Evolutionary conservation across 129 eudicot genomes (phyloP).

Genomic region (Tanacetum coccineum): DNA sequence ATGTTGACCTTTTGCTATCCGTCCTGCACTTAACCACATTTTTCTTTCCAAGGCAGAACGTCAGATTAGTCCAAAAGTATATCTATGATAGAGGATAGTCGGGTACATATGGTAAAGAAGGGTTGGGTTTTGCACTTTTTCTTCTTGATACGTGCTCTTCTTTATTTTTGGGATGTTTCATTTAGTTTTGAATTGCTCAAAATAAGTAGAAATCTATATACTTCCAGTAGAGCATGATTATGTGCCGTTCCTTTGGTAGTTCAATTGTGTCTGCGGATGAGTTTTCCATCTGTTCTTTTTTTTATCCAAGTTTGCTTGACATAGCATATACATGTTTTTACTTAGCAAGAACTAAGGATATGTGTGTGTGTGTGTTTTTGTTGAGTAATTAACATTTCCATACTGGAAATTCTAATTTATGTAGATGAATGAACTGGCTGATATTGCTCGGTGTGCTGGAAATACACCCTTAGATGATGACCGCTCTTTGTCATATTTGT

Average conservation of each 20-base stretch:
- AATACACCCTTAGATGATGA: conserved; percentile 85
- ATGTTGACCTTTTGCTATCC: not conserved
- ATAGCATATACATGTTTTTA: conserved; percentile 11
- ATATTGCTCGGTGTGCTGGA: conserved; percentile 86
- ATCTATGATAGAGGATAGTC: no score
- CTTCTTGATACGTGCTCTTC: not conserved
- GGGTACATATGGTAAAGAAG: no score
- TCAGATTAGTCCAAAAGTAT: not conserved
- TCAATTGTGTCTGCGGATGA: not conserved
- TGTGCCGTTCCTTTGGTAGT: not conserved
- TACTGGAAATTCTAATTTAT: not conserved
- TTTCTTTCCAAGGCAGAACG: not conserved
- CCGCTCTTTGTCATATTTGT: conserved; percentile 64
- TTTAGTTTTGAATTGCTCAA: no score
- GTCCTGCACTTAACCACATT: not conserved
- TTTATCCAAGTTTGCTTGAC: not conserved
- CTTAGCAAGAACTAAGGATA: not conserved
- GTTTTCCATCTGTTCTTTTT: not conserved
- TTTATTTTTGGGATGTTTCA: not conserved
- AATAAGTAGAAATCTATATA: not conserved
- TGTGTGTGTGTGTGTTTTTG: not conserved
- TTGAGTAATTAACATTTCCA: not conserved
- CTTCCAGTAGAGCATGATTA: not conserved
- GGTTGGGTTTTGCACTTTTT: not conserved
- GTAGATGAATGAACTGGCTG: conserved; percentile 94